Percentiles rank a stretch among this genome's conserved stretches.
Evolutionary conservation across 768 basidiomycete genomes (phyloP).

Genomic region (Austroboletus eburneus): DNA sequence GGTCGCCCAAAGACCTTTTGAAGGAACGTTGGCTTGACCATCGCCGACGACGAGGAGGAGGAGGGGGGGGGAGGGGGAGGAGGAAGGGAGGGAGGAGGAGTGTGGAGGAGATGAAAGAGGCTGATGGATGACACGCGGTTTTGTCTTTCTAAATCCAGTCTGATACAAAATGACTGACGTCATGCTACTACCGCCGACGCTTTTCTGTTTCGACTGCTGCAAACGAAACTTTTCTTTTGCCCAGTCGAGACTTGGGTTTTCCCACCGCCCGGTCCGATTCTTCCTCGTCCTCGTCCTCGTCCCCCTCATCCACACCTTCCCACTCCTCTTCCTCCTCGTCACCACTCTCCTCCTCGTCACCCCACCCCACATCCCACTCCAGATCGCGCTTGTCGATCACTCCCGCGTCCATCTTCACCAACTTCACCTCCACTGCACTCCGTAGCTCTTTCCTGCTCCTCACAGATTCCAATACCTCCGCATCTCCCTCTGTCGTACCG

Average conservation of each 20-base stretch:
- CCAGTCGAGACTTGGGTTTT: background rate
- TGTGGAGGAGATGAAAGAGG: constrained; percentile 1
- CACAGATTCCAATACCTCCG: constrained; percentile 43
- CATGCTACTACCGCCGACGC: constrained; percentile 12
- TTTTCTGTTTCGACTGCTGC: constrained; percentile 28
- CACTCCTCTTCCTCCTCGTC: constrained; percentile 35
- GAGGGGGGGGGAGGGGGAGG: background rate
- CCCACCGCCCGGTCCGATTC: constrained; percentile 37
- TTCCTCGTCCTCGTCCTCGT: constrained; percentile 36
- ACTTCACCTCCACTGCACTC: constrained; percentile 43
- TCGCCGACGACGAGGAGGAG: constrained; percentile 21
- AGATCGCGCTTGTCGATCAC: constrained; percentile 39
- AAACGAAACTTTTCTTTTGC: constrained; percentile 50
- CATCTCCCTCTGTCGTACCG: constrained; percentile 37
- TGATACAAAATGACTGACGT: constrained; percentile 20
- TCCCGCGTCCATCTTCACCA: constrained; percentile 51
- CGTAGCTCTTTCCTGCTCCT: constrained; percentile 65
- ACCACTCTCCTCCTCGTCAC: constrained; percentile 37
- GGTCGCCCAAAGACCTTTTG: constrained; percentile 62
- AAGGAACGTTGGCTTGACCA: constrained; percentile 54
- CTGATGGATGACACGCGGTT: constrained; percentile 16
- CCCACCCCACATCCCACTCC: constrained; percentile 36
- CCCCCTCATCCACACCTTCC: constrained; percentile 31
- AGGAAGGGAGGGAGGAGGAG: background rate
- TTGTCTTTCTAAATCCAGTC: constrained; percentile 18